Percentiles rank a stretch among this genome's conserved stretches.
Evolutionary conservation across 2,329 filamentous ascomycete genomes (phyloP).

Genomic region (Alternaria sp.): DNA sequence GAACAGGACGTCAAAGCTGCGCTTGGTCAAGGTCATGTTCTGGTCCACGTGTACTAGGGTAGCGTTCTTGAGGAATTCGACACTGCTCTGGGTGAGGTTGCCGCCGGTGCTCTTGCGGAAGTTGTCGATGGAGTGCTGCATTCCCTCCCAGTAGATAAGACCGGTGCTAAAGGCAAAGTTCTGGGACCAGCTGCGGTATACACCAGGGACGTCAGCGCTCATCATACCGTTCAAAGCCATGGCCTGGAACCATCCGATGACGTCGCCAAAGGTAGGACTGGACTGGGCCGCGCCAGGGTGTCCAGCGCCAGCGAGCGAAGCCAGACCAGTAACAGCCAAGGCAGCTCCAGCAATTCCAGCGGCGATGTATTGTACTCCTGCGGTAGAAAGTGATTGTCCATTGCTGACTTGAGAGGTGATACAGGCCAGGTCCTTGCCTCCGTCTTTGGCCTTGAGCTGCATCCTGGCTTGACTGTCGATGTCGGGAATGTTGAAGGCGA

Average conservation of each 20-base stretch:
- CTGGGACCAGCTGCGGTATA: constrained; percentile 88
- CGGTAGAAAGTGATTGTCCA: constrained; percentile 78
- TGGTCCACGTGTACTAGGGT: constrained; percentile 75
- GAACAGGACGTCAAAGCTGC: constrained; percentile 58
- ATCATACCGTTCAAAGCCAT: constrained; percentile 97
- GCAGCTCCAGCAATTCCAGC: constrained; percentile 87
- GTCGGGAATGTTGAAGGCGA: constrained; percentile 90
- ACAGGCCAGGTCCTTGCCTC: constrained; percentile 73
- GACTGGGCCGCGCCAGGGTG: constrained; percentile 62
- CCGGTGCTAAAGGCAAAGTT: constrained; percentile 95
- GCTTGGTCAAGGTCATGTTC: constrained; percentile 62
- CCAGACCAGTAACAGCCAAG: constrained; percentile 73
- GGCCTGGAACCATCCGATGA: constrained; percentile 88
- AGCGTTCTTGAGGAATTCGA: constrained; percentile 74
- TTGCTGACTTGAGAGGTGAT: constrained; percentile 83
- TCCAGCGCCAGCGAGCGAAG: constrained; percentile 66
- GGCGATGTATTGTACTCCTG: constrained; percentile 82
- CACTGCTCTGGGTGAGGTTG: constrained; percentile 81
- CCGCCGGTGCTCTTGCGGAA: constrained; percentile 84
- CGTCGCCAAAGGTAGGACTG: constrained; percentile 84
- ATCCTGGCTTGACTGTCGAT: constrained; percentile 85
- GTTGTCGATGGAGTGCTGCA: constrained; percentile 82
- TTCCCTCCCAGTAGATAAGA: constrained; percentile 78
- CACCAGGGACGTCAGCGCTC: constrained; percentile 82
- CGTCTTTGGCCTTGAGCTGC: constrained; percentile 69